phyloP scores from a whole-genome alignment of 1,284 basidiomycete genomes.

The Irpex sp. region DNA sequence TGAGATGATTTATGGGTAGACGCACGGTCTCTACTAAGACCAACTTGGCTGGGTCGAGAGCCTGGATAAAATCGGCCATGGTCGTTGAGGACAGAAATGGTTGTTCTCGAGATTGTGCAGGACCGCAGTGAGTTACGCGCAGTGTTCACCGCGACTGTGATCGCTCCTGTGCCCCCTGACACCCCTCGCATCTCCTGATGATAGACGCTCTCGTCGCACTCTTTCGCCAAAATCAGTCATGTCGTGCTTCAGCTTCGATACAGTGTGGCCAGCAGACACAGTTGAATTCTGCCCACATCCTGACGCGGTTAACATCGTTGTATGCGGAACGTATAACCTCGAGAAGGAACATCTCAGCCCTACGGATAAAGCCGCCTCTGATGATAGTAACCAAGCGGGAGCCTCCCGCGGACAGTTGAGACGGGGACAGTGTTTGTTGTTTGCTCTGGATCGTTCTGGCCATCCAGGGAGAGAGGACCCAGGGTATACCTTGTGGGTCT shows the following conservation, averaged over 20 bases:
- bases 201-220: not conserved
- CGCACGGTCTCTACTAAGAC: constrained; percentile 60
- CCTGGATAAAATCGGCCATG: constrained; percentile 68
- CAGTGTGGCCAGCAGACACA: constrained; percentile 82
- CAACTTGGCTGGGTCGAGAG: constrained; percentile 67
- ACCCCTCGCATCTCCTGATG: not conserved
- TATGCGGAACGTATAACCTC: constrained; percentile 88
- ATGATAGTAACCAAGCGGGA: constrained; percentile 7
- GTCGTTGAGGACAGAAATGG: not conserved
- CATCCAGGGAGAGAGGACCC: not conserved
- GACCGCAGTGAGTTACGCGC: too few relatives aligned
- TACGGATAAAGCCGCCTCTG: constrained; percentile 10
- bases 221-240: not conserved
- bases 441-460: constrained; percentile 34
- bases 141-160: not conserved
- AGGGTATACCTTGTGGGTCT: constrained; percentile 10
- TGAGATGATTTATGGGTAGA: not conserved
- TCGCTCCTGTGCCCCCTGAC: not conserved
- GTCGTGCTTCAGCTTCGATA: constrained; percentile 27
- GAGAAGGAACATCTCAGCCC: constrained; percentile 31
- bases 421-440: constrained; percentile 69
- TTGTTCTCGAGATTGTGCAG: not conserved
- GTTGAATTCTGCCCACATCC: constrained; percentile 84
- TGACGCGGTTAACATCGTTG: constrained; percentile 60
- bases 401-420: constrained; percentile 35